Conservation (phyloP, 805 yeast species). For the Wickerhamomyces ciferrii region DNA sequence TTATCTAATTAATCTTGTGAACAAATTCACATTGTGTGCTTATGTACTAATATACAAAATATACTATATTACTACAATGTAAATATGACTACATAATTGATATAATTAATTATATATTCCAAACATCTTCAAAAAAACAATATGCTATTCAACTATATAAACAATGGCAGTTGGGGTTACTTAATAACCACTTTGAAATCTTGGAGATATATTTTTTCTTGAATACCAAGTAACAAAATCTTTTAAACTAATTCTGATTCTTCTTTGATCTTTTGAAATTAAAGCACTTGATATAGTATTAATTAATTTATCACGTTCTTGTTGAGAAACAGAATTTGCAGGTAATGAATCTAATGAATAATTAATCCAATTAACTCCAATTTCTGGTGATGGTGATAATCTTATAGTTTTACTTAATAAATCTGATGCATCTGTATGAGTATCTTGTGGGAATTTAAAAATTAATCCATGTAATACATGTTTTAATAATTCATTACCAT, state of each 20-base stretch:
- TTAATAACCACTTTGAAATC: slow-evolving; percentile 21
- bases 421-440: slow-evolving; percentile 71
- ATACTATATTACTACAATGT: no score
- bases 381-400: slow-evolving; percentile 37
- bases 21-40: no score
- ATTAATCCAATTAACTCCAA: slow-evolving; percentile 51
- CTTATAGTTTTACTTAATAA: slow-evolving; percentile 59
- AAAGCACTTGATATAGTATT: slow-evolving; percentile 54
- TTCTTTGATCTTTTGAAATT: slow-evolving; percentile 63
- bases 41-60: no score
- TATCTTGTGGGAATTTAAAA: slow-evolving; percentile 64
- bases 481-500: slow-evolving; percentile 51
- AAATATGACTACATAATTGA: no score
- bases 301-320: slow-evolving; percentile 63
- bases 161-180: no score
- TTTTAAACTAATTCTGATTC: slow-evolving; percentile 64
- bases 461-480: slow-evolving; percentile 63
- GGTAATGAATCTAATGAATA: slow-evolving; percentile 54
- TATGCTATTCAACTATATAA: no score
- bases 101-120: no score
- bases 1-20: no score
- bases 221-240: slow-evolving; percentile 83
- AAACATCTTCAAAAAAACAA: no score
- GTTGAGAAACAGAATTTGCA: slow-evolving; percentile 52
- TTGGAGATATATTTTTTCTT: slow-evolving; percentile 60